Base-by-base conservation (phyloP, 495 filamentous ascomycete genomes). In the Penicillium coprophilum region DNA sequence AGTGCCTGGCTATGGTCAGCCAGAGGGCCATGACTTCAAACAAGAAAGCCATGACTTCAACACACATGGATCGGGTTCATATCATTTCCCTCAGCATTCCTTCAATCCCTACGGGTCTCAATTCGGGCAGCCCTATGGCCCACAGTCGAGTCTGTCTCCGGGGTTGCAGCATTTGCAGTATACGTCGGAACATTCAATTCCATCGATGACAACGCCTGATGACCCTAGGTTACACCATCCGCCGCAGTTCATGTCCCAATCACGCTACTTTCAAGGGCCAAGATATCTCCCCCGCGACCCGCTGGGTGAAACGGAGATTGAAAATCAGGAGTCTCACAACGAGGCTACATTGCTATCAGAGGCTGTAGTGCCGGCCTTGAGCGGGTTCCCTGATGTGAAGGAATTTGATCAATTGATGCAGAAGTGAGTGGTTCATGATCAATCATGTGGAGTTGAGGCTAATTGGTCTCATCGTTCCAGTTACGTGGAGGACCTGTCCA, bases 331-430 rank as follows among this genome's bases (percentile, higher is more conserved):
- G 21, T 78, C 75, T 34, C 62, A 59, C 23, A 77, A 78, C 47
- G 74, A 77, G 56, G 58, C 60, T 17, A 69, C 71, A 4, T 74
- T 75, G 73, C 58, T 73, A 12, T 80, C 77, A 11, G 77, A 80
- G 50, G 69, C 73, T 21, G 69, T 78, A 11, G 53, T 75, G 7
- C 77, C 77, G 19, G 62, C 71, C 3, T 52, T 79, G 23, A 77
- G 81, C 32, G 80, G 80, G 0, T 83, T 82, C 50, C 81, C 81
- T 1, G 74, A 80, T 61, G 73, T 75, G 12, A 70, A 69, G 17
- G 77, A 82, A 44, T 84, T 84, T 55, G 78, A 83, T 57, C 70
- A 70, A 53, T 57, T 84, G 52, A 76, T 84, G 68, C 79, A 80
- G 55, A 79, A 79, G 72, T 83, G 73, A 41, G 68, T 40, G 23